These are phyloP conservation scores for Ganoderma meredithae DNA, from an alignment of 1,284 basidiomycete species.

Conservation along the genomic window DNA sequence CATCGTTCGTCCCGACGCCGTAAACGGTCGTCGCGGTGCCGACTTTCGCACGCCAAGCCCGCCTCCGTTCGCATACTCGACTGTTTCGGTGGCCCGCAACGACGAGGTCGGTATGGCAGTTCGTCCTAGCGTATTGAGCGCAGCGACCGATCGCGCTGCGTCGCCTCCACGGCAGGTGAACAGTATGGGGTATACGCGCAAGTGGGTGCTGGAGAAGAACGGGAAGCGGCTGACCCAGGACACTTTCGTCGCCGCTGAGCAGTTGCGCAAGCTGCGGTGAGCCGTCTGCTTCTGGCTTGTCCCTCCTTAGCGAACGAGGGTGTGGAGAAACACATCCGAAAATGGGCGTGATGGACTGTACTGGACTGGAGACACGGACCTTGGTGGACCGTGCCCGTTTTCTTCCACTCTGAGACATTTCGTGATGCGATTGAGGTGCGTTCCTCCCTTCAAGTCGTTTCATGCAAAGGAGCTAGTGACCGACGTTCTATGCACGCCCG, in stretches of 20 bases:
- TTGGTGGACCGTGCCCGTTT: neutral
- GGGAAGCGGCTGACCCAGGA: slow-evolving; percentile 33
- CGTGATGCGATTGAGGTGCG: neutral
- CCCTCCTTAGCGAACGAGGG: neutral
- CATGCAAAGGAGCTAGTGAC: neutral
- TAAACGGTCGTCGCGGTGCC: neutral
- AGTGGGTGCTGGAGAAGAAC: slow-evolving; percentile 35
- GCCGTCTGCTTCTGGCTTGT: neutral
- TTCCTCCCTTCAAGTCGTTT: neutral
- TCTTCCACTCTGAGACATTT: neutral
- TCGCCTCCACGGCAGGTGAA: slow-evolving; percentile 9
- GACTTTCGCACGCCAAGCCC: slow-evolving; percentile 1
- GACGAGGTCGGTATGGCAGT: slow-evolving; percentile 2
- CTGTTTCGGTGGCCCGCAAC: neutral
- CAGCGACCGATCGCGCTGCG: neutral
- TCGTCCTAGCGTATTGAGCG: neutral
- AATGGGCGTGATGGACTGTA: neutral
- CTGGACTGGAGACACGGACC: neutral
- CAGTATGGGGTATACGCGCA: slow-evolving; percentile 18
- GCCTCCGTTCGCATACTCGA: neutral
- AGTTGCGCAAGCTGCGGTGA: slow-evolving; percentile 33
- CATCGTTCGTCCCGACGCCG: neutral
- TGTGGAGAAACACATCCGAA: neutral
- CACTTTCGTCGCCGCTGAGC: slow-evolving; percentile 24
- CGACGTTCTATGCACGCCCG: neutral